Base-by-base conservation (phyloP, 371 early-diverging fungal species). In the Basidiobolus meristosporus region DNA sequence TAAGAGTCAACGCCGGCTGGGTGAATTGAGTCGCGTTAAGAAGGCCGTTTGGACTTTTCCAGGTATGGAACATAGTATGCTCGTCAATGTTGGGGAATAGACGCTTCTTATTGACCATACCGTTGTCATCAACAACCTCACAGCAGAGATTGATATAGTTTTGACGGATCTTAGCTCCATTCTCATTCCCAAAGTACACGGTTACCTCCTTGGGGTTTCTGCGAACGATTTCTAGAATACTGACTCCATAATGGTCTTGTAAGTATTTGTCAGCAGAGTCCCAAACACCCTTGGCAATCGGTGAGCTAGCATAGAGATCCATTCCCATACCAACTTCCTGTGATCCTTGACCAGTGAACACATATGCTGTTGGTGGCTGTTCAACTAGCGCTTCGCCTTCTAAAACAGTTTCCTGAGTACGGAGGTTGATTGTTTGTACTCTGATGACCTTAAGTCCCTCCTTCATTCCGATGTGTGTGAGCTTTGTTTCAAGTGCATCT, bases 241-340 rank as follows among this genome's bases (percentile, higher is more conserved):
- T 87, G 54, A 95, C 70, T 16, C 85, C 92, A 59, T 88, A 95
- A 47, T 73, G 75, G 47, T 65, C 62, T 56, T 82, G 64, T 65
- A 90, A 82, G 56, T 89, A 86, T 31, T 50, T 48, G 50, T 95
- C 93, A 38, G 96, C 93, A 41, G 77, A 68, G 51, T 95, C 88
- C 96, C 96, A 95, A 44, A 91, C 73, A 16, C 65, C 70, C 48
- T 73, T 71, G 34, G 96, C 92, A 41, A 87, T 73, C 38, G 71
- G 62, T 9, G 90, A 90, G 40, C 67, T 61, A 18, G 66, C 67
- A 51, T 92, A 95, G 33, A 95, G 67, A 28, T 76, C 79, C 93
- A 92, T 92, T 55, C 96, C 96, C 96, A 95, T 95, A 42, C 89
- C 90, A 35, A 59, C 70, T 55, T 85, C 83, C 54, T 95, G 96